Evolutionary conservation across 805 yeast species (phyloP).

Genomic region (Starmerella tilneyi): DNA sequence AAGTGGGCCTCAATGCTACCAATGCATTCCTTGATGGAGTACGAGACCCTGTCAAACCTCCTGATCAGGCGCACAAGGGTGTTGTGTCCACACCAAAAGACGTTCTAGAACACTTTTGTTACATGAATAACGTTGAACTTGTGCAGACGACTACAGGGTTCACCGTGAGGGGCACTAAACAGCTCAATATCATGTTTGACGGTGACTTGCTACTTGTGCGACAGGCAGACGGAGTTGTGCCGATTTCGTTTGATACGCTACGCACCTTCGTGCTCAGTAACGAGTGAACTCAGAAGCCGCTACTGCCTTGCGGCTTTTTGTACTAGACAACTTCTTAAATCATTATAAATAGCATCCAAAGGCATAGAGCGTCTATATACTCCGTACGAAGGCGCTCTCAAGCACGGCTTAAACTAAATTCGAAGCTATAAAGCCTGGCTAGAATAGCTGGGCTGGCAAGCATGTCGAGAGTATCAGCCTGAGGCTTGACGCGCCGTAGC

Average conservation of each 20-base stretch:
- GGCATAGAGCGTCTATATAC: too few relatives aligned
- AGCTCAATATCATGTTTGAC: neutral
- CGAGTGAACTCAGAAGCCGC: too few relatives aligned
- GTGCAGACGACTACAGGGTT: neutral
- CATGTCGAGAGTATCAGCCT: constrained; percentile 3
- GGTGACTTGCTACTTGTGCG: neutral
- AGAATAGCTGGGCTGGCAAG: neutral
- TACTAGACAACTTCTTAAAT: too few relatives aligned
- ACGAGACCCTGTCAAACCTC: neutral
- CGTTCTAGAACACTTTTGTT: constrained; percentile 1
- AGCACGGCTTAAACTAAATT: too few relatives aligned
- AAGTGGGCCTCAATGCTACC: constrained; percentile 3
- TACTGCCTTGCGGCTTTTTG: too few relatives aligned
- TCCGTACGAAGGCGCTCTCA: too few relatives aligned
- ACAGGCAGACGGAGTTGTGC: neutral
- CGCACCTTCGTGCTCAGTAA: too few relatives aligned
- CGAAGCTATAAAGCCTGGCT: too few relatives aligned
- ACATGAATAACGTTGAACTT: neutral
- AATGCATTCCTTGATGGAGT: neutral
- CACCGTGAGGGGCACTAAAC: neutral
- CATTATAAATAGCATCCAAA: too few relatives aligned
- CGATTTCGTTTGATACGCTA: neutral
- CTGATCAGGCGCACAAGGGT: neutral
- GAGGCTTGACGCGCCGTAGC: neutral
- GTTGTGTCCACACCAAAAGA: neutral